phyloP scores from a whole-genome alignment of 257 asterid species.

The Oldenlandia corymbosa region DNA sequence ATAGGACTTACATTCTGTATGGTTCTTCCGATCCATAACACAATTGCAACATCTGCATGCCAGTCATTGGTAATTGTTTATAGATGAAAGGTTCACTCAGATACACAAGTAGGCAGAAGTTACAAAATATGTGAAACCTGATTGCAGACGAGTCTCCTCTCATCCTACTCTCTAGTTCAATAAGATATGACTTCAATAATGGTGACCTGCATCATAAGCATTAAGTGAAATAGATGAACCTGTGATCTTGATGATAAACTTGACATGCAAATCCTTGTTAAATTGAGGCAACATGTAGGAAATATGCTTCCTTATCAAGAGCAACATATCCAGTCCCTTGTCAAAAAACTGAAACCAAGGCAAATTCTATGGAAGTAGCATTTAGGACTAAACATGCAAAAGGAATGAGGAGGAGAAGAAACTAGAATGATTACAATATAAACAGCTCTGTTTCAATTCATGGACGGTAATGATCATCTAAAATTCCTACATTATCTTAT shows the following conservation, averaged over 20 bases:
- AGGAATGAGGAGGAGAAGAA: background rate
- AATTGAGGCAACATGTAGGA: background rate
- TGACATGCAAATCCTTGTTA: background rate
- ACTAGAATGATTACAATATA: background rate
- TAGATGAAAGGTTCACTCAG: background rate
- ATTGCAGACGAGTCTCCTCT: conserved; percentile 39
- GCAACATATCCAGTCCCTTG: no score
- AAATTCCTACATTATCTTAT: conserved; percentile 7
- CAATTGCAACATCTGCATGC: conserved; percentile 55
- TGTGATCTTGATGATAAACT: no score
- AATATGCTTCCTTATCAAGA: background rate
- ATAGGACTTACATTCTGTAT: conserved; percentile 52
- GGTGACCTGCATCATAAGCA: conserved; percentile 41
- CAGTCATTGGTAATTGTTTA: conserved; percentile 15
- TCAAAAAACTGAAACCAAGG: no score
- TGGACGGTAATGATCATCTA: background rate
- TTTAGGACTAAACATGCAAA: no score
- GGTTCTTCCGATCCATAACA: conserved; percentile 36
- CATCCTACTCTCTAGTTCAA: conserved; percentile 51
- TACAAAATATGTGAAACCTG: conserved; percentile 32
- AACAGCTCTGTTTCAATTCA: background rate
- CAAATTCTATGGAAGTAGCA: no score
- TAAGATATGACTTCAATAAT: conserved; percentile 53
- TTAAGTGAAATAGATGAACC: background rate
- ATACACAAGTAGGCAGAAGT: conserved; percentile 1